Evolutionary conservation across 306 rosid genomes (phyloP).

Genomic region (Castanea sativa): DNA sequence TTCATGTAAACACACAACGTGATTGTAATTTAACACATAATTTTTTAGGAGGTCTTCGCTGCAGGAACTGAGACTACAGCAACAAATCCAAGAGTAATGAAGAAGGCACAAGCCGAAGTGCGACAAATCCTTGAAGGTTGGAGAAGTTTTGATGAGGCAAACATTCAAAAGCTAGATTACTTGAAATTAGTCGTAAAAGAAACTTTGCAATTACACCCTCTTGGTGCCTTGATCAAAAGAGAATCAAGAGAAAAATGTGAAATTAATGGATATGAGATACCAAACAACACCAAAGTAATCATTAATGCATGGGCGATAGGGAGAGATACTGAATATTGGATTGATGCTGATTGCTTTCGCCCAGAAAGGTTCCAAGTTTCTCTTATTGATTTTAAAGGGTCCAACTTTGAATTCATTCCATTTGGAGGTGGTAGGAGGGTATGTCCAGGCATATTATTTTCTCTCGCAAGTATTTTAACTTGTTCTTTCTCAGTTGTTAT

Average conservation of each 20-base stretch:
- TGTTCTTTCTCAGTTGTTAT: no score
- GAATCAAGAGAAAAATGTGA: slow-evolving; percentile 22
- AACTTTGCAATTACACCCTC: slow-evolving; percentile 34
- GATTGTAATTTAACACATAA: background rate
- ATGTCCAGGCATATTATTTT: no score
- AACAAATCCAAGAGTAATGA: slow-evolving; percentile 18
- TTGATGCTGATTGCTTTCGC: slow-evolving; percentile 18
- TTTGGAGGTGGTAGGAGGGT: background rate
- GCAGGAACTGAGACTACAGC: slow-evolving; percentile 5
- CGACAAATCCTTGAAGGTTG: background rate
- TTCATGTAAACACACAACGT: no score
- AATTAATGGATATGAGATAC: slow-evolving; percentile 29
- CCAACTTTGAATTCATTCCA: background rate
- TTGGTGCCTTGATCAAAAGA: slow-evolving; percentile 23
- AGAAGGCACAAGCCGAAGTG: slow-evolving; percentile 31
- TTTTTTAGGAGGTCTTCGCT: background rate
- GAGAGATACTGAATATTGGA: slow-evolving; percentile 35
- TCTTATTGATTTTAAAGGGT: background rate
- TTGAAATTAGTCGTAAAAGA: slow-evolving; percentile 38
- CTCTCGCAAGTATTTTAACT: no score
- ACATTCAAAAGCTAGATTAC: slow-evolving; percentile 22
- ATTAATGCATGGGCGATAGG: slow-evolving; percentile 38
- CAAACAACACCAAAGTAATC: slow-evolving; percentile 16
- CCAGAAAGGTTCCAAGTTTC: slow-evolving; percentile 1
- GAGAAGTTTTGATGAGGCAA: slow-evolving; percentile 10